These are phyloP conservation scores for Pleurotus salmoneostramineus DNA, from an alignment of 768 basidiomycete genomes.

Conservation along the genomic window DNA sequence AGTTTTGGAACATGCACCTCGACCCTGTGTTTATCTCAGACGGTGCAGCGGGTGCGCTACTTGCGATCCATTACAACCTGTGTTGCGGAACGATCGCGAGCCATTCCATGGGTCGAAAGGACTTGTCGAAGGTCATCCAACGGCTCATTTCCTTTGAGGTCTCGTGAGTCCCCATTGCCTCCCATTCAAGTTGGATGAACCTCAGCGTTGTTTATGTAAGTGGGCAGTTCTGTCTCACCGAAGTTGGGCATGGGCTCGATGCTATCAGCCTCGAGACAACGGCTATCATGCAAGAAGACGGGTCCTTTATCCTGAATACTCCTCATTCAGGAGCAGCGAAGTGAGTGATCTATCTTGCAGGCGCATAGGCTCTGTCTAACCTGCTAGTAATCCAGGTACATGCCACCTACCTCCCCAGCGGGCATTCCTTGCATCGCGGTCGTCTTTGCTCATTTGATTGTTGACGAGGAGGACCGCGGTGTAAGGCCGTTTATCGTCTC, in stretches of 20 bases:
- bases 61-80: conserved; percentile 35
- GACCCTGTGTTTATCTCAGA: conserved; percentile 28
- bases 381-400: no score
- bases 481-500: conserved; percentile 34
- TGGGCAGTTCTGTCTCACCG: conserved; percentile 42
- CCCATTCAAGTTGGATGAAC: no score
- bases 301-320: conserved; percentile 33
- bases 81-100: conserved; percentile 29
- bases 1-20: conserved; percentile 32
- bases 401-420: conserved; percentile 40
- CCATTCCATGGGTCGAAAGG: conserved; percentile 17
- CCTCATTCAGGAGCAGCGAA: conserved; percentile 31
- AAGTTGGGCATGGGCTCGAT: conserved; percentile 43
- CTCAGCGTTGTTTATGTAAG: no score
- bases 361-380: no score
- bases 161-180: conserved; percentile 20
- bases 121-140: conserved; percentile 20
- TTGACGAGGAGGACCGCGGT: conserved; percentile 29
- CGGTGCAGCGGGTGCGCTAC: conserved; percentile 25
- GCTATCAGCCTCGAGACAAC: conserved; percentile 39
- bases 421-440: conserved; percentile 31
- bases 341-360: conserved; percentile 17
- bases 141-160: conserved; percentile 23
- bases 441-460: conserved; percentile 35
- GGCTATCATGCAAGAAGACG: conserved; percentile 32